Evolutionary conservation across 1,284 basidiomycete genomes (phyloP).

Genomic region (Trametes polyzona): DNA sequence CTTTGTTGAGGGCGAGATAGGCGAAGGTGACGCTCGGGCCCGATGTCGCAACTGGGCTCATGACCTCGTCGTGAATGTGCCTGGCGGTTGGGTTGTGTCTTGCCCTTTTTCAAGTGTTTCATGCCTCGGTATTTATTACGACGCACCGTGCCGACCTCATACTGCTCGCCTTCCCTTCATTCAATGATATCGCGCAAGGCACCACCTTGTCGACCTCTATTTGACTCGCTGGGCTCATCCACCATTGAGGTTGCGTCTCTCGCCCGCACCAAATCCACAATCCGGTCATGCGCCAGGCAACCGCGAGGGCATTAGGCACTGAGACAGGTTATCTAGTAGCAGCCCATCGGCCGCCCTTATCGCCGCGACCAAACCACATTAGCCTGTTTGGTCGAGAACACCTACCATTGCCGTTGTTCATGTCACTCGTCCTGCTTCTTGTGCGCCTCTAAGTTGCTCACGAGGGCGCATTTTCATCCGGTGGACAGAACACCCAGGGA

Average conservation of each 20-base stretch:
- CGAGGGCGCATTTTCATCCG: neutral
- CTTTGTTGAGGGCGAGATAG: too few relatives aligned
- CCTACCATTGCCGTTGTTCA: neutral
- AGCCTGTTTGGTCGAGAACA: neutral
- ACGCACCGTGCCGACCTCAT: too few relatives aligned
- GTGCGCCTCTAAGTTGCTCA: conserved; percentile 5
- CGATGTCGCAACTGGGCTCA: too few relatives aligned
- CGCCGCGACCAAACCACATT: neutral
- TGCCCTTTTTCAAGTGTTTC: too few relatives aligned
- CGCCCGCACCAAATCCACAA: neutral
- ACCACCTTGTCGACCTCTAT: neutral
- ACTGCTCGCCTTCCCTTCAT: too few relatives aligned
- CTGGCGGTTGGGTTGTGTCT: too few relatives aligned
- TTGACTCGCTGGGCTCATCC: neutral
- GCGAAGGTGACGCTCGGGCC: too few relatives aligned
- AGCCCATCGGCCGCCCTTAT: conserved; percentile 3
- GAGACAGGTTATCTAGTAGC: neutral
- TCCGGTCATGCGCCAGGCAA: conserved; percentile 13
- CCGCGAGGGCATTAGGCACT: neutral
- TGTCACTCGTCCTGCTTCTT: neutral
- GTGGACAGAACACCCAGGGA: neutral
- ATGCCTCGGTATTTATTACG: too few relatives aligned
- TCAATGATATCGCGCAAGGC: too few relatives aligned
- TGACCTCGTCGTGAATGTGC: too few relatives aligned
- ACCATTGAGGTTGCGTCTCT: neutral